These are phyloP conservation scores for Sugiyamaella sp. DNA, from an alignment of 1,139 yeast species.

Conservation along the genomic window DNA sequence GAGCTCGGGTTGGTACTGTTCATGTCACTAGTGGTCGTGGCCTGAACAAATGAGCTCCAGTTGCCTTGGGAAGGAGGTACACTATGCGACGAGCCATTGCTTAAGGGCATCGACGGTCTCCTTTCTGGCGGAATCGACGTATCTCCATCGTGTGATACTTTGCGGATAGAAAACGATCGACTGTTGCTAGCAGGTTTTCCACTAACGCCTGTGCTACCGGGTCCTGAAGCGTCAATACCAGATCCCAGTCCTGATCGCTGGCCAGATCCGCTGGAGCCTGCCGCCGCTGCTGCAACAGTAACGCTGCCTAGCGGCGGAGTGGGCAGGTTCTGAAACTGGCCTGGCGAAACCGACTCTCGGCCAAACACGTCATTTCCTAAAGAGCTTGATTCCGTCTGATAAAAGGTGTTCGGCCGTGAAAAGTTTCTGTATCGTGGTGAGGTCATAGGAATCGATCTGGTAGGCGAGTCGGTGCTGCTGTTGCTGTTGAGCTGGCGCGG, in stretches of 20 bases:
- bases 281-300: not conserved
- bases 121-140: not conserved
- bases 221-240: no score
- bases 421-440: constrained; percentile 20
- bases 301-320: constrained; percentile 12
- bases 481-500: not conserved
- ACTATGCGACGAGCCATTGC: no score
- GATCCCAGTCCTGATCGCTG: no score
- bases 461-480: constrained; percentile 1
- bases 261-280: not conserved
- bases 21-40: not conserved
- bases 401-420: constrained; percentile 22
- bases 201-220: not conserved
- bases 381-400: constrained; percentile 18
- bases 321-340: constrained; percentile 7
- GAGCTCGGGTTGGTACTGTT: not conserved
- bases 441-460: constrained; percentile 11
- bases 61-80: constrained; percentile 3
- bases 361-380: not conserved
- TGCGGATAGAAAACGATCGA: constrained; percentile 22
- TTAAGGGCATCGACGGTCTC: not conserved
- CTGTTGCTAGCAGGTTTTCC: not conserved
- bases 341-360: not conserved
- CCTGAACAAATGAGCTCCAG: constrained; percentile 15
- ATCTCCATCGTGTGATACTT: constrained; percentile 8